phyloP scores from a whole-genome alignment of 1,284 basidiomycete genomes.

The Exobasidium cylindrosporum region DNA sequence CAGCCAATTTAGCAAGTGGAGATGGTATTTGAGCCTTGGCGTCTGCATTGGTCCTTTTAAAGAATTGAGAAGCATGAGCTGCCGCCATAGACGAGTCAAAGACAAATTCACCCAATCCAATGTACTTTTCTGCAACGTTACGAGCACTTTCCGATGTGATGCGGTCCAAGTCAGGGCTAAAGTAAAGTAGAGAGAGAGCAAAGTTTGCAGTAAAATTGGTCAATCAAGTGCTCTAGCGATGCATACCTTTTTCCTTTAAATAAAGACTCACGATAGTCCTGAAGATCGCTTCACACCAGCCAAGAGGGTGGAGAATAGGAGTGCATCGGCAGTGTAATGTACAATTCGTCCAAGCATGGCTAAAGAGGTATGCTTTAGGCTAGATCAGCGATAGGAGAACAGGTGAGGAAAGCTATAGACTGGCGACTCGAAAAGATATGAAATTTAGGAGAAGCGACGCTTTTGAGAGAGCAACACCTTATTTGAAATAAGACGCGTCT shows the following conservation, averaged over 20 bases:
- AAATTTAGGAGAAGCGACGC: no score
- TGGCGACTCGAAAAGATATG: no score
- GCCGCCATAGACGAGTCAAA: constrained; percentile 62
- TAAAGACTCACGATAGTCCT: constrained; percentile 63
- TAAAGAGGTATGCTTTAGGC: neutral
- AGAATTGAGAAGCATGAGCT: constrained; percentile 33
- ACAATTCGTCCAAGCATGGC: constrained; percentile 65
- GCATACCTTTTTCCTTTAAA: no score
- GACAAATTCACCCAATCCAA: constrained; percentile 80
- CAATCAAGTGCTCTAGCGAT: neutral
- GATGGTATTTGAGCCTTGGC: neutral
- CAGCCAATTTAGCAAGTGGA: neutral
- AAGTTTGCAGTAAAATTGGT: neutral
- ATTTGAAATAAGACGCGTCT: no score
- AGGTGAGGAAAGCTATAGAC: no score
- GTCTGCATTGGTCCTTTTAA: constrained; percentile 23
- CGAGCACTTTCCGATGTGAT: constrained; percentile 65
- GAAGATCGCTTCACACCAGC: constrained; percentile 82
- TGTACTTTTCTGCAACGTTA: constrained; percentile 73
- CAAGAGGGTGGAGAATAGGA: constrained; percentile 80
- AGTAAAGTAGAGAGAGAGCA: neutral
- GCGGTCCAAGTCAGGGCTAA: constrained; percentile 34
- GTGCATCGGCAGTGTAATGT: constrained; percentile 81
- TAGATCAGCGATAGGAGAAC: no score
- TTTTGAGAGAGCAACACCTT: no score